These are phyloP conservation scores for Saccharomycopsis capsularis DNA, from an alignment of 805 yeast species.

Conservation along the genomic window DNA sequence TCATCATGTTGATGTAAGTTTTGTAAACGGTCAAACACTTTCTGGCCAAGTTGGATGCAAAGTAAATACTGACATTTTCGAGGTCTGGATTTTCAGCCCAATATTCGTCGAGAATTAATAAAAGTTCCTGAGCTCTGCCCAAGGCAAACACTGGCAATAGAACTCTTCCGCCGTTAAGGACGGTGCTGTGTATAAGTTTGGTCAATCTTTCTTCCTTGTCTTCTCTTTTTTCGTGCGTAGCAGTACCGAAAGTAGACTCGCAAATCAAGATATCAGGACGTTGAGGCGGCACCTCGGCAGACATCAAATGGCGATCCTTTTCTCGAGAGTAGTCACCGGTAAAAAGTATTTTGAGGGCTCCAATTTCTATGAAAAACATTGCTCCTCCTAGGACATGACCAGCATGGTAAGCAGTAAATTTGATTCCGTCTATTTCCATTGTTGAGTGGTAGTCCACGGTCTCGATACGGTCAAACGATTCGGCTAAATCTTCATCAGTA, in stretches of 20 bases:
- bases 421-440: constrained; percentile 85
- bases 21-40: constrained; percentile 97
- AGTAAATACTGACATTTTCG: constrained; percentile 75
- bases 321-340: constrained; percentile 98
- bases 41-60: constrained; percentile 88
- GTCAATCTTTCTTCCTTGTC: constrained; percentile 82
- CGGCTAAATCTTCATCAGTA: constrained; percentile 83
- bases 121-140: constrained; percentile 93
- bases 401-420: constrained; percentile 97
- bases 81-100: constrained; percentile 83
- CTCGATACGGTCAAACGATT: constrained; percentile 84
- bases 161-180: constrained; percentile 85
- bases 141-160: constrained; percentile 91
- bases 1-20: constrained; percentile 96
- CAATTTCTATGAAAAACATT: constrained; percentile 92
- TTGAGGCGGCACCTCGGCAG: constrained; percentile 87
- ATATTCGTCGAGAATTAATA: constrained; percentile 87
- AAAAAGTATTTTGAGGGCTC: constrained; percentile 79
- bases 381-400: constrained; percentile 99
- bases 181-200: constrained; percentile 73
- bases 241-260: constrained; percentile 97
- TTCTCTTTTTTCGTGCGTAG: constrained; percentile 85
- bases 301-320: constrained; percentile 87
- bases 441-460: constrained; percentile 95
- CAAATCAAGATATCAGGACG: constrained; percentile 87